phyloP scores from a whole-genome alignment of 345 rosid species.

The Heritiera littoralis region DNA sequence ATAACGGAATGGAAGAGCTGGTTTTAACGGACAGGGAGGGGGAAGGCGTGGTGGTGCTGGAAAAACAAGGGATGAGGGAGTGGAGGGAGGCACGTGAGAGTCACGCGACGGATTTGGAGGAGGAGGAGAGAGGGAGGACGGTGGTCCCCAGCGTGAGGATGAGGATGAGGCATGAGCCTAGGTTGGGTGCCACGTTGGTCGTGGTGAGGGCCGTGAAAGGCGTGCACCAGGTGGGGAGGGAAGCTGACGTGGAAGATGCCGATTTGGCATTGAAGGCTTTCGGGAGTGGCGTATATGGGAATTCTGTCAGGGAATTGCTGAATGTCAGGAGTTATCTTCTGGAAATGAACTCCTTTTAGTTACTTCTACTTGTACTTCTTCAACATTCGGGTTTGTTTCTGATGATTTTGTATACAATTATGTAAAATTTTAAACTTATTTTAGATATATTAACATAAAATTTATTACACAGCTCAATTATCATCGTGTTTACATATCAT shows the following conservation, averaged over 20 bases:
- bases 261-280: slow-evolving; percentile 46
- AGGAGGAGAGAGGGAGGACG: slow-evolving; percentile 27
- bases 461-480: no score
- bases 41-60: slow-evolving; percentile 42
- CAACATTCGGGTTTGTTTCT: no score
- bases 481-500: no score
- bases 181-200: slow-evolving; percentile 44
- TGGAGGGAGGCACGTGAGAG: slow-evolving; percentile 23
- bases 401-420: not conserved
- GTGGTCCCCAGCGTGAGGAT: slow-evolving; percentile 46
- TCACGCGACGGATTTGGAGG: slow-evolving; percentile 12
- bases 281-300: slow-evolving; percentile 35
- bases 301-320: slow-evolving; percentile 36
- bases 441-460: no score
- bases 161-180: slow-evolving; percentile 49
- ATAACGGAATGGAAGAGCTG: slow-evolving; percentile 1
- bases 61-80: slow-evolving; percentile 40
- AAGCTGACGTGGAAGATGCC: slow-evolving; percentile 40
- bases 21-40: slow-evolving; percentile 17
- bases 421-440: no score
- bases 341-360: slow-evolving; percentile 53
- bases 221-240: not conserved
- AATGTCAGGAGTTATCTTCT: slow-evolving; percentile 37
- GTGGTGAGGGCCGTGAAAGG: slow-evolving; percentile 39
- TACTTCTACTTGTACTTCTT: no score